These are phyloP conservation scores for Saccharomyces eubayanus DNA, from an alignment of 805 yeast genomes.

Conservation along the genomic window DNA sequence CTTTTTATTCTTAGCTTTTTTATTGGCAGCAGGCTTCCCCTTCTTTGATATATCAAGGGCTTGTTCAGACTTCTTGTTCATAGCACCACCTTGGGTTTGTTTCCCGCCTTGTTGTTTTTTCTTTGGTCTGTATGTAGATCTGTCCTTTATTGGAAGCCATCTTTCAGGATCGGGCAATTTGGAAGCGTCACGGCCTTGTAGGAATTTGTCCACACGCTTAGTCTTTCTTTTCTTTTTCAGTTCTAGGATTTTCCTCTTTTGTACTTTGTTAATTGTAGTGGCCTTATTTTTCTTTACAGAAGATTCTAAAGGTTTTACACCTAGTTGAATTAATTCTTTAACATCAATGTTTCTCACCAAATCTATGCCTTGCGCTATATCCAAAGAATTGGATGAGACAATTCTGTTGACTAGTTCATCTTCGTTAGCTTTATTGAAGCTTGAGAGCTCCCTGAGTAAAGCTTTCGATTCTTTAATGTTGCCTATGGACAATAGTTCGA, in stretches of 20 bases:
- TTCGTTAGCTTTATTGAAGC: not conserved
- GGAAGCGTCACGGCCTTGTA: constrained; percentile 17
- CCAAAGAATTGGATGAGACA: constrained; percentile 7
- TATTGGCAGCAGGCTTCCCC: constrained; percentile 6
- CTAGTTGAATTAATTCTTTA: constrained; percentile 12
- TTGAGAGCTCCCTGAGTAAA: constrained; percentile 10
- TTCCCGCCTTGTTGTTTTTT: constrained; percentile 41
- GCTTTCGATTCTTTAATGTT: constrained; percentile 11
- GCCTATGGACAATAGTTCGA: constrained; percentile 19
- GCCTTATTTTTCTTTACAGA: constrained; percentile 1
- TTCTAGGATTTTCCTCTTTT: constrained; percentile 27
- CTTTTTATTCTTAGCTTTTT: constrained; percentile 14
- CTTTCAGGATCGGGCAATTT: constrained; percentile 58
- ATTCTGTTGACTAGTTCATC: constrained; percentile 10
- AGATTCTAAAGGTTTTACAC: constrained; percentile 16
- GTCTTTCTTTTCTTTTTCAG: constrained; percentile 13
- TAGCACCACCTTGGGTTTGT: constrained; percentile 59
- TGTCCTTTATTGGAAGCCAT: constrained; percentile 85
- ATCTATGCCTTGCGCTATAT: constrained; percentile 9
- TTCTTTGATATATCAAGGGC: constrained; percentile 26
- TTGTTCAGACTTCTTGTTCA: constrained; percentile 32
- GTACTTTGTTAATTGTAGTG: constrained; percentile 13
- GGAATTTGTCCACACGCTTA: constrained; percentile 17
- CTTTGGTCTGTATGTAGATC: constrained; percentile 75
- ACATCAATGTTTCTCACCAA: constrained; percentile 20